Evolutionary conservation across 192 early-diverging fungal species (phyloP).

Genomic region (Lunasporangiospora selenospora): DNA sequence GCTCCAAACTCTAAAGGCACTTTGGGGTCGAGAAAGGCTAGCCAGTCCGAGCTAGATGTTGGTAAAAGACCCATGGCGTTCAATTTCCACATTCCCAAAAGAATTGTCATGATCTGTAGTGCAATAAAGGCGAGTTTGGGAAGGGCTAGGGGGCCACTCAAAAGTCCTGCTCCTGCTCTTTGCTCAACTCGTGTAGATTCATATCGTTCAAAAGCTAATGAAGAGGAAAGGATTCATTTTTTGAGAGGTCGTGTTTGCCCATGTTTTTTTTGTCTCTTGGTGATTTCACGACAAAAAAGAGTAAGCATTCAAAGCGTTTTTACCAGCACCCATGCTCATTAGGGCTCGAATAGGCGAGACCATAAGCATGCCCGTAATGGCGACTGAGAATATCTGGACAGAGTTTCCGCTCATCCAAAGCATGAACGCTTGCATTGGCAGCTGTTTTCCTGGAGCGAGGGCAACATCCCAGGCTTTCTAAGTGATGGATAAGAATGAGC

Average conservation of each 20-base stretch:
- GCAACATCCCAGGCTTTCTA: conserved; percentile 96
- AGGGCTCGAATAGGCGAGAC: conserved; percentile 79
- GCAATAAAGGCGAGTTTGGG: conserved; percentile 82
- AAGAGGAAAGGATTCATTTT: neutral
- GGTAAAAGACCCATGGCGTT: conserved; percentile 91
- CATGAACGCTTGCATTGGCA: conserved; percentile 97
- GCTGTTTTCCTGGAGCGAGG: conserved; percentile 79
- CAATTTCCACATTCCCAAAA: conserved; percentile 86
- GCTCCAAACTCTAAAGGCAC: conserved; percentile 29
- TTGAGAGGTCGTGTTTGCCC: neutral
- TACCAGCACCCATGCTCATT: conserved; percentile 64
- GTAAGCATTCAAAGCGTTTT: neutral
- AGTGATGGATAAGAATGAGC: no score
- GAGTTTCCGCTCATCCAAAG: conserved; percentile 94
- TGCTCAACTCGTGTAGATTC: conserved; percentile 75
- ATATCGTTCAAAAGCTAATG: conserved; percentile 26
- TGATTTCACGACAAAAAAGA: neutral
- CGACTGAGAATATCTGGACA: conserved; percentile 91
- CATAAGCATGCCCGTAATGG: conserved; percentile 93
- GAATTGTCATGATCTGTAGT: conserved; percentile 74
- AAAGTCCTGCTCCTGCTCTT: conserved; percentile 50
- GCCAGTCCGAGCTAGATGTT: conserved; percentile 88
- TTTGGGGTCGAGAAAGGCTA: conserved; percentile 82
- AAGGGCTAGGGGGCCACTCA: conserved; percentile 65
- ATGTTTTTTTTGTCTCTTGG: no score